Percentiles rank a stretch among this genome's conserved stretches.
Evolutionary conservation across 805 yeast species (phyloP).

Genomic region (Komagataella pastoris): DNA sequence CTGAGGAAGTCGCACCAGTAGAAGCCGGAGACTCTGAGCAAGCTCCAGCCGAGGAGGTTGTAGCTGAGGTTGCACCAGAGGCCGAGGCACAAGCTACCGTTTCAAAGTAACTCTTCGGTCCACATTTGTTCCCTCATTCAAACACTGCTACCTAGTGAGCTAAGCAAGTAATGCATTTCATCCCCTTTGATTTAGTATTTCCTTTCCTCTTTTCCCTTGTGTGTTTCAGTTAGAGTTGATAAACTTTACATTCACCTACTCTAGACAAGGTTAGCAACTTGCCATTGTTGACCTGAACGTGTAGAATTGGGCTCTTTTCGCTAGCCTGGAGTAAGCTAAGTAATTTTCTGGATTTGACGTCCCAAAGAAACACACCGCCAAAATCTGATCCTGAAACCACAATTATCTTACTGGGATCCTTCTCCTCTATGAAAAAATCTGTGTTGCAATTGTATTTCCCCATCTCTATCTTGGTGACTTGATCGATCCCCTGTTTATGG

Average conservation of each 20-base stretch:
- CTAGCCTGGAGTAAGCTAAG: conserved; percentile 9
- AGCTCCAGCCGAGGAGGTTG: conserved; percentile 6
- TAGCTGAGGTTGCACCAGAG: conserved; percentile 9
- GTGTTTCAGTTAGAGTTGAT: background rate
- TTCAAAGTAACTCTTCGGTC: background rate
- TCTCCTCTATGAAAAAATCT: conserved; percentile 28
- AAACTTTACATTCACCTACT: conserved; percentile 15
- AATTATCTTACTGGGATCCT: conserved; percentile 7
- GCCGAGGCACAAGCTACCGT: conserved; percentile 4
- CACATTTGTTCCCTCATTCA: conserved; percentile 1
- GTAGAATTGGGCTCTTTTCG: conserved; percentile 21
- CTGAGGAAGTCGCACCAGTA: conserved; percentile 1
- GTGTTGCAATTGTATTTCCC: conserved; percentile 42
- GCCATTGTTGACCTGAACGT: conserved; percentile 27
- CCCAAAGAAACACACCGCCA: conserved; percentile 48
- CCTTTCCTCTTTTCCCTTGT: conserved; percentile 5
- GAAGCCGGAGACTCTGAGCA: conserved; percentile 2
- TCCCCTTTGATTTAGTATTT: background rate
- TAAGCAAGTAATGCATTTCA: background rate
- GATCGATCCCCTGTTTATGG: background rate
- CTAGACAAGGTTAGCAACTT: conserved; percentile 17
- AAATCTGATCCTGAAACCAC: conserved; percentile 51
- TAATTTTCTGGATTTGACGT: conserved; percentile 45
- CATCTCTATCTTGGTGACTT: conserved; percentile 8
- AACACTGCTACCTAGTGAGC: conserved; percentile 1